These are phyloP conservation scores for Colletotrichum plurivorum DNA, from an alignment of 2,329 filamentous ascomycete species.

Conservation along the genomic window DNA sequence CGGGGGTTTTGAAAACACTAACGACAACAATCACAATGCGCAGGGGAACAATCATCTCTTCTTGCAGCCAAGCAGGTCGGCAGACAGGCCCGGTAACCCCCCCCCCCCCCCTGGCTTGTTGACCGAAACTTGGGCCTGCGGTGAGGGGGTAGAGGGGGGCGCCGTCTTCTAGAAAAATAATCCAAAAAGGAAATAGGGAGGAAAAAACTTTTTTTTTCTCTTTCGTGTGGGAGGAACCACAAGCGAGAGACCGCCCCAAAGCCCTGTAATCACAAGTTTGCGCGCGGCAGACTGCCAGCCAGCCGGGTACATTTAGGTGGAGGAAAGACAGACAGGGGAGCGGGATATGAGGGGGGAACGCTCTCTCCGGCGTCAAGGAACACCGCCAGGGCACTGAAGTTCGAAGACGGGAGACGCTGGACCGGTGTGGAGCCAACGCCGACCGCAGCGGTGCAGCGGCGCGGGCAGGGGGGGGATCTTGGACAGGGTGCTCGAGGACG, in stretches of 20 bases:
- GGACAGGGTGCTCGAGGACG: constrained; percentile 16
- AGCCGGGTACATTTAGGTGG: constrained; percentile 31
- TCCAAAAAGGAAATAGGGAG: not conserved
- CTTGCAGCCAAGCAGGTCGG: not conserved
- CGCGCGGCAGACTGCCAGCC: constrained; percentile 24
- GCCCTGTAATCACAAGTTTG: constrained; percentile 38
- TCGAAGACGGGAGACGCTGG: constrained; percentile 35
- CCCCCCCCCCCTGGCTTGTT: not conserved
- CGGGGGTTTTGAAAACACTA: constrained; percentile 1
- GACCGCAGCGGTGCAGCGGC: constrained; percentile 6
- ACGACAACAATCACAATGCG: constrained; percentile 22
- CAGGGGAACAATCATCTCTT: constrained; percentile 24
- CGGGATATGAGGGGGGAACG: constrained; percentile 1
- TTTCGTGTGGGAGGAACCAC: constrained; percentile 36
- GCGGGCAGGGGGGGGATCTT: constrained; percentile 6
- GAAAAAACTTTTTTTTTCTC: constrained; percentile 15
- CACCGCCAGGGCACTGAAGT: constrained; percentile 18
- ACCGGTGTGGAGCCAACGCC: constrained; percentile 26
- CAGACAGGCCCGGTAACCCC: constrained; percentile 1
- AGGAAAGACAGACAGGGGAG: constrained; percentile 19
- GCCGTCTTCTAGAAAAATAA: constrained; percentile 20
- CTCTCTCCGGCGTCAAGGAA: constrained; percentile 7
- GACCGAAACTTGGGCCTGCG: constrained; percentile 23
- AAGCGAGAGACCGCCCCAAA: constrained; percentile 35
- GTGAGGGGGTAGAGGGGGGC: not conserved